These are phyloP conservation scores for Trichomonas gallinae DNA, from an alignment of 208 protist genomes.

Conservation along the genomic window DNA sequence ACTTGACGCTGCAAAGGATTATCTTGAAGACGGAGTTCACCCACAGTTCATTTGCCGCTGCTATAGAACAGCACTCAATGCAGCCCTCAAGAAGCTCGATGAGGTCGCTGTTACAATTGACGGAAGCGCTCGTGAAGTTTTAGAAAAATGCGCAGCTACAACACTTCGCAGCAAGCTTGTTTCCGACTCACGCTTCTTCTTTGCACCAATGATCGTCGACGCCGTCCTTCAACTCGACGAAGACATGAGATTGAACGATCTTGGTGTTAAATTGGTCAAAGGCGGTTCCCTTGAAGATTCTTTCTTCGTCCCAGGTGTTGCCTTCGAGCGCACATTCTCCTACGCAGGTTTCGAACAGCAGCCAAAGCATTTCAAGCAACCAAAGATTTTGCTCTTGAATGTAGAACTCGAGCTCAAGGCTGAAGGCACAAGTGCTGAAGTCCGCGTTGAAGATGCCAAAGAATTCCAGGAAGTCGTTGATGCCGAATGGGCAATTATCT, in stretches of 20 bases:
- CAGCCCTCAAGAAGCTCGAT: conserved; percentile 56
- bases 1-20: conserved; percentile 85
- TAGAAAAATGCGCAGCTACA: conserved; percentile 85
- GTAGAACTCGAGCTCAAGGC: conserved; percentile 99
- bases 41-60: conserved; percentile 90
- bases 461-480: conserved; percentile 98
- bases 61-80: conserved; percentile 53
- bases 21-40: conserved; percentile 96
- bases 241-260: conserved; percentile 76
- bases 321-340: conserved; percentile 99
- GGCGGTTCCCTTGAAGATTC: conserved; percentile 87
- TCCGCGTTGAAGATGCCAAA: conserved; percentile 51
- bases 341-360: conserved; percentile 85
- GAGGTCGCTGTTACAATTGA: conserved; percentile 71
- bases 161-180: conserved; percentile 99
- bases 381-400: conserved; percentile 96
- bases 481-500: conserved; percentile 99
- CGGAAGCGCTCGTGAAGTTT: conserved; percentile 40
- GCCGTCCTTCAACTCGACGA: conserved; percentile 75
- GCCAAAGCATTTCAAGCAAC: conserved; percentile 66
- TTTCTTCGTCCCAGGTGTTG: conserved; percentile 93
- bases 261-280: conserved; percentile 98
- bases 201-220: conserved; percentile 94
- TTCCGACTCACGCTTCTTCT: conserved; percentile 70
- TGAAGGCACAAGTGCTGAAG: conserved; percentile 98